Evolutionary conservation across 73 alveolate genomes (phyloP).

Genomic region (Paraurostyla sp.): DNA sequence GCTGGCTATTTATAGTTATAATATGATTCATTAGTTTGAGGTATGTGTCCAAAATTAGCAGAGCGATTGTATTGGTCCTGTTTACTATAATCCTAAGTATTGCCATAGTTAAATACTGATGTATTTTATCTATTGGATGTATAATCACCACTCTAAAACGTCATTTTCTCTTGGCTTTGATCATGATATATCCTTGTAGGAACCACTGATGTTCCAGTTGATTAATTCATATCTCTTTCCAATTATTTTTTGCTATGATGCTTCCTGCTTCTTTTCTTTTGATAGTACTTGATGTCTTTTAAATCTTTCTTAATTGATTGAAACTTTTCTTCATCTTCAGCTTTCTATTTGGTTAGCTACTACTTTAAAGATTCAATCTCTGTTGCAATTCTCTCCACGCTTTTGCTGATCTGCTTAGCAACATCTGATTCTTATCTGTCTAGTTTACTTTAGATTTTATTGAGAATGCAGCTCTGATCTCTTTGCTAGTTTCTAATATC

Average conservation of each 20-base stretch:
- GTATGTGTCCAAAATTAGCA: too few relatives aligned
- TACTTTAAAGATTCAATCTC: neutral
- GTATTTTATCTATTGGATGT: too few relatives aligned
- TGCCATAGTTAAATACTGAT: too few relatives aligned
- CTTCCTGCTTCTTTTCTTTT: neutral
- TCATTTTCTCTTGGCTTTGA: too few relatives aligned
- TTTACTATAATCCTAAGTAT: too few relatives aligned
- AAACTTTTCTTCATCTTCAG: neutral
- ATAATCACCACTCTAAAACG: too few relatives aligned
- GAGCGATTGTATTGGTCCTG: too few relatives aligned
- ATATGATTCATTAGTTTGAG: too few relatives aligned
- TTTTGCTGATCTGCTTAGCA: neutral
- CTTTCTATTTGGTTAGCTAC: neutral
- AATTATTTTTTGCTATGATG: neutral
- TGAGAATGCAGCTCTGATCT: neutral
- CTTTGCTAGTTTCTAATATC: neutral
- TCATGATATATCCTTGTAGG: too few relatives aligned
- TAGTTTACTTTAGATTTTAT: neutral
- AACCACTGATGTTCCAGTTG: too few relatives aligned
- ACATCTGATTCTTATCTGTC: neutral
- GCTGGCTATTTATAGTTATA: too few relatives aligned
- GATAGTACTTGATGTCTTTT: neutral
- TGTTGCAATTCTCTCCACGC: constrained; percentile 23
- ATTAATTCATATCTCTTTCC: neutral
- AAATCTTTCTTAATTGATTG: neutral